Evolutionary conservation across 2,329 filamentous ascomycete genomes (phyloP).

Genomic region (Fusarium nanum): DNA sequence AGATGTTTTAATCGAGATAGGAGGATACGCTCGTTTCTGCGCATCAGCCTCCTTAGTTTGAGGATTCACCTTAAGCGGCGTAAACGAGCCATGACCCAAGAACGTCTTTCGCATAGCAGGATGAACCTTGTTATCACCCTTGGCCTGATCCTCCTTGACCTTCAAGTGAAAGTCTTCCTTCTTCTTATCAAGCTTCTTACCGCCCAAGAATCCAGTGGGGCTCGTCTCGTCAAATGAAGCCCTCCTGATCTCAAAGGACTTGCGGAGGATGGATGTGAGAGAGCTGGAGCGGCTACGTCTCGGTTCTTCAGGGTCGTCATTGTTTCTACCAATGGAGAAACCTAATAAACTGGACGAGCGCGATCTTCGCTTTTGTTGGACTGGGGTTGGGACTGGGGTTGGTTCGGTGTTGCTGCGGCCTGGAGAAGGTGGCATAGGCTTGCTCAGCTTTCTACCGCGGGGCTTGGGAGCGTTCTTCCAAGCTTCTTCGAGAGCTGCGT

Average conservation of each 20-base stretch:
- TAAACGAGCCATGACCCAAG: conserved; percentile 44
- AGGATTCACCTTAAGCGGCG: conserved; percentile 45
- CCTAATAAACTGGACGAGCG: conserved; percentile 47
- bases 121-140: conserved; percentile 48
- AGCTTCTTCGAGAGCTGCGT: conserved; percentile 40
- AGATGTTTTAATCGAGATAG: conserved; percentile 51
- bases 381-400: background rate
- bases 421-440: conserved; percentile 47
- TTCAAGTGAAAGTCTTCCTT: conserved; percentile 50
- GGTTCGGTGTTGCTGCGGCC: conserved; percentile 40
- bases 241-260: conserved; percentile 52
- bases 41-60: conserved; percentile 41
- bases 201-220: conserved; percentile 55
- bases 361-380: conserved; percentile 39
- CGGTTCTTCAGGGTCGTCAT: conserved; percentile 38
- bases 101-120: conserved; percentile 51
- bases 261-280: conserved; percentile 51
- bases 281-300: conserved; percentile 53
- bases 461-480: conserved; percentile 41
- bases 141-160: conserved; percentile 42
- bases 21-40: conserved; percentile 51
- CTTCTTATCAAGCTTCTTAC: conserved; percentile 56
- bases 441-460: conserved; percentile 49
- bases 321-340: conserved; percentile 36
- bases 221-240: conserved; percentile 49